Evolutionary conservation across 2,329 filamentous ascomycete species (phyloP), one percentile per base, ranked within the genome.

Genomic region (Geosmithia flava): DNA sequence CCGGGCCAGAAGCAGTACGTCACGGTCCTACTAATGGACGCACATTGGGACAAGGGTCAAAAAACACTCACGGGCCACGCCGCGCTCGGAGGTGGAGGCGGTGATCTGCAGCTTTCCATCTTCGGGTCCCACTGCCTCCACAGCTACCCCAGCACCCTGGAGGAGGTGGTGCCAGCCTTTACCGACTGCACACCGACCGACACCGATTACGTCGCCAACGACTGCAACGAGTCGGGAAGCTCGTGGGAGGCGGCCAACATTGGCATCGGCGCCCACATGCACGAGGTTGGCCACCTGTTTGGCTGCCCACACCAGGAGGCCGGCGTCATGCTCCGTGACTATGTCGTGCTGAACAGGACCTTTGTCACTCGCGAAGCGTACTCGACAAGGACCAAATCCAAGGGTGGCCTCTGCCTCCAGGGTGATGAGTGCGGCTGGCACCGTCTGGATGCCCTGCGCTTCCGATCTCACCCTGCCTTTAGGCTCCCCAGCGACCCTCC

Each of bases 211-310:
- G 81, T 95, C 39, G 85, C 85, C 16, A 95, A 96, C 57, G 87
- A 95, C 61, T 87, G 81, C 62, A 85, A 85, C 55, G 87, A 95
- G 54, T 83, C 83, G 7, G 90, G 90, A 20, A 95, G 87, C 60
- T 93, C 82, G 44, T 97, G 91, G 91, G 91, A 97, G 62, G 82
- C 89, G n/a, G 89, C 87, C 23, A 95, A 91, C 56, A 85, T 95
- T 51, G 90, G 90, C 29, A 94, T 97, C 53, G 91, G 91, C 7
- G 90, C 88, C 10, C 91, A 97, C 63, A 66, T 97, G 45, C 91
- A 95, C 63, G 89, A 96, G 65, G 85, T 85, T 1, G 91, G 91
- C 3, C 91, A 95, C 66, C 66, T 95, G 20, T 85, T 97, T 55
- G 91, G 91, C 46, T 94, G 87, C 54, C 87, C 88, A 10, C 87